A percentile compares a stretch with the other conserved stretches of the same genome.
Evolutionary conservation across 768 basidiomycete species (phyloP).

Genomic region (Termitomyces sp.): DNA sequence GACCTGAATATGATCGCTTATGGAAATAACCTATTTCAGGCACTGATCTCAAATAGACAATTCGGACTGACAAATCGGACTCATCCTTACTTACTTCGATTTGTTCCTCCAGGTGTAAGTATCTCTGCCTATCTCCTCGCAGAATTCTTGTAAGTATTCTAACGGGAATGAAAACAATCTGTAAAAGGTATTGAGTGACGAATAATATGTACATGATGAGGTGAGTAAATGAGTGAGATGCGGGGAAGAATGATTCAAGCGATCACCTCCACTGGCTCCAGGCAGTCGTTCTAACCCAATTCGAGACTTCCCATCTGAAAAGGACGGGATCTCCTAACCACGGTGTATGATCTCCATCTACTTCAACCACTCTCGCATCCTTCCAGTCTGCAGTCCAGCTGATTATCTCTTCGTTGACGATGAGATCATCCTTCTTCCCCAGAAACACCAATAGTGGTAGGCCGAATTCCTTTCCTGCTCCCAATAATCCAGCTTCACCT

Average conservation of each 20-base stretch:
- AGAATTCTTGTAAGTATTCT: not conserved
- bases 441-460: conserved; percentile 27
- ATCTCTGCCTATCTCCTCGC: not conserved
- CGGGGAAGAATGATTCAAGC: not conserved
- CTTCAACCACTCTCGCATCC: conserved; percentile 22
- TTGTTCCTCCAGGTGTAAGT: not conserved
- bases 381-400: conserved; percentile 25
- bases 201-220: conserved; percentile 4
- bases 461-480: conserved; percentile 21
- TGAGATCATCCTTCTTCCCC: conserved; percentile 26
- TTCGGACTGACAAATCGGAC: too few species aligned
- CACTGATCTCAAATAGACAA: not conserved
- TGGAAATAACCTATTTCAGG: conserved; percentile 1
- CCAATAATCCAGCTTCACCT: conserved; percentile 22
- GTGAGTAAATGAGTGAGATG: not conserved
- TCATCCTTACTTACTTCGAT: not conserved
- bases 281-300: conserved; percentile 22
- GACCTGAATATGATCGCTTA: not conserved
- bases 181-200: not conserved
- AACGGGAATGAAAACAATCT: not conserved
- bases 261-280: conserved; percentile 14
- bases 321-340: conserved; percentile 24
- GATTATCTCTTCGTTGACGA: conserved; percentile 21
- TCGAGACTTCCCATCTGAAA: conserved; percentile 24
- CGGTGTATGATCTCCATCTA: conserved; percentile 30